Conservation (phyloP, 1,139 yeast species). For the Pichia sp. region DNA sequence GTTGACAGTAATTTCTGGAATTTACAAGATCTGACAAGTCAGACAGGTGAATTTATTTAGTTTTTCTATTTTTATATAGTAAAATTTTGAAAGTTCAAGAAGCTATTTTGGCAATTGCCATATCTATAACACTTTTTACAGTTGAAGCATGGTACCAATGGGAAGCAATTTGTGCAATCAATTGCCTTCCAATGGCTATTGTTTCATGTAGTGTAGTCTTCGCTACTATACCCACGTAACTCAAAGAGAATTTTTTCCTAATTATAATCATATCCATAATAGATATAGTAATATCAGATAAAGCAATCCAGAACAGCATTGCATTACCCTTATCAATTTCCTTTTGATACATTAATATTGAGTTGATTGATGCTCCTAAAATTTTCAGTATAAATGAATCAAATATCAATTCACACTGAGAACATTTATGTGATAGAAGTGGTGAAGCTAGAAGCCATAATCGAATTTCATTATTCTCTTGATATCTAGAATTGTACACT, state of each 20-base stretch:
- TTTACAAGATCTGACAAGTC: constrained; percentile 9
- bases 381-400: constrained; percentile 3
- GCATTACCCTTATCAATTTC: background rate
- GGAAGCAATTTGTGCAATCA: constrained; percentile 4
- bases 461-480: background rate
- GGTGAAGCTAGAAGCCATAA: constrained; percentile 8
- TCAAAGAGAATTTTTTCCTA: background rate
- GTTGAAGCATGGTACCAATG: constrained; percentile 9
- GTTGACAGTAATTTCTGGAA: constrained; percentile 10
- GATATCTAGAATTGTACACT: background rate
- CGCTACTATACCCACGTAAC: constrained; percentile 1
- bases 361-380: background rate
- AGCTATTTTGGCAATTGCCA: background rate
- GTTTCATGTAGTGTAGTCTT: background rate
- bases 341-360: background rate
- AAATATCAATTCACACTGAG: constrained; percentile 1
- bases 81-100: background rate
- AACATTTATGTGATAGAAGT: constrained; percentile 4
- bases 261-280: constrained; percentile 1
- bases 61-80: background rate
- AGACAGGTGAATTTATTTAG: constrained; percentile 6
- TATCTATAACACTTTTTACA: constrained; percentile 4
- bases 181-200: background rate
- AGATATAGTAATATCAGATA: constrained; percentile 2
- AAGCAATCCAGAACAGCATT: constrained; percentile 2